These are phyloP conservation scores for Sporothrix luriei DNA, from an alignment of 2,329 filamentous ascomycete species.

Conservation along the genomic window DNA sequence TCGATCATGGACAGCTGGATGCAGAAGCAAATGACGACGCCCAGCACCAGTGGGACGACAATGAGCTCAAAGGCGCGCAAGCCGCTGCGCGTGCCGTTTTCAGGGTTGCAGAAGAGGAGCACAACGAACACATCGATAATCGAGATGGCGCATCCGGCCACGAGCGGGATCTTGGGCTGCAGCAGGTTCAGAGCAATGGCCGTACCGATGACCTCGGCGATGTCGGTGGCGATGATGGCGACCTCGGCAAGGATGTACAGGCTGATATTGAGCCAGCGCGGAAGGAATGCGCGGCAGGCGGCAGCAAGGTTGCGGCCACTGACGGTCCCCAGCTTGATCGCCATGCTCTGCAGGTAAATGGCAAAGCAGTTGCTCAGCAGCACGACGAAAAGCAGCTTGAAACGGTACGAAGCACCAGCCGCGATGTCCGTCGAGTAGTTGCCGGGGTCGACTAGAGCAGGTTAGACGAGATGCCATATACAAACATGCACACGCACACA, in stretches of 20 bases:
- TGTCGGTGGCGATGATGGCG: conserved; percentile 70
- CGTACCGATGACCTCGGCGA: conserved; percentile 72
- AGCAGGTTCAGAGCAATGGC: conserved; percentile 70
- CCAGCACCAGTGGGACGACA: conserved; percentile 65
- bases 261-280: conserved; percentile 64
- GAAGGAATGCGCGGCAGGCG: conserved; percentile 66
- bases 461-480: background rate
- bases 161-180: conserved; percentile 63
- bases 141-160: conserved; percentile 68
- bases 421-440: conserved; percentile 71
- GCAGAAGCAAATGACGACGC: conserved; percentile 70
- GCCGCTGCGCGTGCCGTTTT: conserved; percentile 58
- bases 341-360: conserved; percentile 69
- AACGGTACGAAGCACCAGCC: conserved; percentile 67
- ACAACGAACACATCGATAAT: conserved; percentile 70
- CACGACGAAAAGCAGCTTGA: conserved; percentile 67
- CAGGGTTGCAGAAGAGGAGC: conserved; percentile 62
- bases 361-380: conserved; percentile 71
- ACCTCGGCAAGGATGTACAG: conserved; percentile 66
- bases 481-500: too few relatives aligned
- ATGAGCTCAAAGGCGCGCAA: conserved; percentile 66
- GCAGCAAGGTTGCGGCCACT: conserved; percentile 68
- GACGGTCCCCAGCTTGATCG: conserved; percentile 69
- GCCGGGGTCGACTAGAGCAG: conserved; percentile 56
- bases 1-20: conserved; percentile 67